Percentiles rank a stretch among this genome's conserved stretches.
phyloP scores from a whole-genome alignment of 2,329 filamentous ascomycete species.

The Ceratocystis alfenasii region DNA sequence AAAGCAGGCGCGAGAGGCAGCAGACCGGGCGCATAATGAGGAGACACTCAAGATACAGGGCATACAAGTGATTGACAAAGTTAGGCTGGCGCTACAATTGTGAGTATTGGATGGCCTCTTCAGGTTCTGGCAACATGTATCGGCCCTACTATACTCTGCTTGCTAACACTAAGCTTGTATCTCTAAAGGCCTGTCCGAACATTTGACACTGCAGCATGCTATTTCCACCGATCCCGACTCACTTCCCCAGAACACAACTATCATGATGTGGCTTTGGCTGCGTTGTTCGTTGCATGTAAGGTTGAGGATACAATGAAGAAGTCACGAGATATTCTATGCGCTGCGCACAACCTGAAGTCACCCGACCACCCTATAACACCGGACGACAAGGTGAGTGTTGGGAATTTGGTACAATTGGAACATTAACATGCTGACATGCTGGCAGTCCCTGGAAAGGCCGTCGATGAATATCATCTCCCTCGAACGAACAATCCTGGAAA shows the following conservation, averaged over 20 bases:
- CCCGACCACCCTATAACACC: conserved; percentile 55
- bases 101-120: conserved; percentile 33
- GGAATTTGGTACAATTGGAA: neutral
- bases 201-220: conserved; percentile 80
- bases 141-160: neutral
- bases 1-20: conserved; percentile 55
- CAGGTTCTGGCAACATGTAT: neutral
- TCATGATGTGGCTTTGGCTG: conserved; percentile 74
- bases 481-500: conserved; percentile 85
- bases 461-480: conserved; percentile 77
- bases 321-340: conserved; percentile 81
- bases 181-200: conserved; percentile 61
- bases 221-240: conserved; percentile 88
- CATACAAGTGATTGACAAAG: conserved; percentile 76
- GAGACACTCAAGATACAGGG: conserved; percentile 72
- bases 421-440: neutral
- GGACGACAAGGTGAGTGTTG: conserved; percentile 60
- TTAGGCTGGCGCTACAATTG: conserved; percentile 67
- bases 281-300: conserved; percentile 88
- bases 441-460: conserved; percentile 63
- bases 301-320: conserved; percentile 98
- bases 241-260: conserved; percentile 79
- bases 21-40: conserved; percentile 60
- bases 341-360: conserved; percentile 73
- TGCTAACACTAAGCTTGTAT: conserved; percentile 20